These are phyloP conservation scores for Globisporangium radiosum DNA, from an alignment of 352 stramenopile species.

Conservation along the genomic window DNA sequence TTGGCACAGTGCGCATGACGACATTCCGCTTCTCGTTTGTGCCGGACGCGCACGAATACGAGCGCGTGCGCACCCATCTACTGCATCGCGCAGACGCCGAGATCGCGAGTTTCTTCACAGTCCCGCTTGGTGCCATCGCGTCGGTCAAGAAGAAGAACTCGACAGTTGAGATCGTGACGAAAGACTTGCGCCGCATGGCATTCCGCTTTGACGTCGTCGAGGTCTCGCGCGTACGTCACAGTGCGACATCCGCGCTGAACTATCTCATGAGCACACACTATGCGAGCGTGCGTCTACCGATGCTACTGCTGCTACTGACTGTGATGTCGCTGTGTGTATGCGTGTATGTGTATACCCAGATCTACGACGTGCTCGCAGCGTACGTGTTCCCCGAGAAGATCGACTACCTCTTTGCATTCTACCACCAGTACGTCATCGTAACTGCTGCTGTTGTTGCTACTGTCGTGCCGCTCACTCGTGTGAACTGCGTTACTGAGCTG, in stretches of 20 bases:
- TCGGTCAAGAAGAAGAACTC: slow-evolving; percentile 78
- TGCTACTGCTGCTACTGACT: neutral
- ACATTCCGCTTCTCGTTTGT: slow-evolving; percentile 83
- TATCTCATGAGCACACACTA: neutral
- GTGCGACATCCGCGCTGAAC: too few relatives aligned
- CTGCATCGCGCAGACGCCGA: slow-evolving; percentile 51
- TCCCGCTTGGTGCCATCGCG: slow-evolving; percentile 66
- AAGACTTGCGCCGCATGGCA: slow-evolving; percentile 68
- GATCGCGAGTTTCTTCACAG: slow-evolving; percentile 70
- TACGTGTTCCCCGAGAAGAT: slow-evolving; percentile 83
- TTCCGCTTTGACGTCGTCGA: slow-evolving; percentile 74
- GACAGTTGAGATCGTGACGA: slow-evolving; percentile 70
- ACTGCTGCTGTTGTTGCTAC: neutral
- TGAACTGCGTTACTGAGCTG: neutral
- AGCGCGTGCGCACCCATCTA: slow-evolving; percentile 41
- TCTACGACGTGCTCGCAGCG: slow-evolving; percentile 68
- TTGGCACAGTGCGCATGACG: slow-evolving; percentile 75
- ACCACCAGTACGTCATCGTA: slow-evolving; percentile 42
- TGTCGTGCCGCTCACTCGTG: neutral
- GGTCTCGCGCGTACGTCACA: slow-evolving; percentile 41
- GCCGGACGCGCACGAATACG: slow-evolving; percentile 51
- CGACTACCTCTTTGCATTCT: slow-evolving; percentile 83
- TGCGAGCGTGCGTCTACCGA: neutral
- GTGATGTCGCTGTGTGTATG: neutral
- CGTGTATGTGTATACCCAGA: slow-evolving; percentile 19